Percentiles rank a stretch among this genome's conserved stretches.
Evolutionary conservation across 1,284 basidiomycete species (phyloP).

Genomic region (Volvariella surrecta): DNA sequence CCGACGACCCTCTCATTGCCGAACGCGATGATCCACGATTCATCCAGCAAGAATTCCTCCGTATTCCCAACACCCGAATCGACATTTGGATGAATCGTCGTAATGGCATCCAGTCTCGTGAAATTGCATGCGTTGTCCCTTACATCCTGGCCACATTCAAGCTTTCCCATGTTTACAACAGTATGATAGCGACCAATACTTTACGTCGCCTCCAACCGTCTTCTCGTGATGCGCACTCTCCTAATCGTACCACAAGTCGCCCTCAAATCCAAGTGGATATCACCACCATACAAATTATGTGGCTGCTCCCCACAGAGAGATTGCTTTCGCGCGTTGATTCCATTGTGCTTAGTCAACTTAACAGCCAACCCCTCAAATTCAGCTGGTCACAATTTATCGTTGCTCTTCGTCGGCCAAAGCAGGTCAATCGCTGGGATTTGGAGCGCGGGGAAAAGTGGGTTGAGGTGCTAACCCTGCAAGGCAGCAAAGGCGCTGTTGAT

Average conservation of each 20-base stretch:
- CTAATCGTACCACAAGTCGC: slow-evolving; percentile 13
- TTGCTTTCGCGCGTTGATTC: slow-evolving; percentile 39
- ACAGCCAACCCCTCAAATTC: slow-evolving; percentile 18
- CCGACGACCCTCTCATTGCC: slow-evolving; percentile 51
- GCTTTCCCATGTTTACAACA: slow-evolving; percentile 69
- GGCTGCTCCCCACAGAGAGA: slow-evolving; percentile 38
- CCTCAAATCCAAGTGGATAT: slow-evolving; percentile 25
- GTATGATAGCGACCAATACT: slow-evolving; percentile 57
- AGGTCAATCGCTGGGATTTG: slow-evolving; percentile 25
- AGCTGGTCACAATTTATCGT: slow-evolving; percentile 30
- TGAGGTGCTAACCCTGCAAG: slow-evolving; percentile 62
- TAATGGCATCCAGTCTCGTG: slow-evolving; percentile 24
- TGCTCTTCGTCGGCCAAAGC: slow-evolving; percentile 35
- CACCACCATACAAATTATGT: slow-evolving; percentile 36
- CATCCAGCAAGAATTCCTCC: slow-evolving; percentile 39
- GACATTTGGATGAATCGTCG: slow-evolving; percentile 24
- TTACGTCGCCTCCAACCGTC: slow-evolving; percentile 36
- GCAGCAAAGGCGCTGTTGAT: slow-evolving; percentile 28
- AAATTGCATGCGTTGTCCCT: slow-evolving; percentile 30
- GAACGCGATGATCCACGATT: slow-evolving; percentile 39
- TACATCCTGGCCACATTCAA: slow-evolving; percentile 42
- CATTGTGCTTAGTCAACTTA: slow-evolving; percentile 19
- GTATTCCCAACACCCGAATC: slow-evolving; percentile 28
- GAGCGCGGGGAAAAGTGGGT: slow-evolving; percentile 55
- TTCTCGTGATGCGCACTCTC: slow-evolving; percentile 7